phyloP scores from a whole-genome alignment of 2,329 filamentous ascomycete genomes.

The Pseudomassariella vexata region DNA sequence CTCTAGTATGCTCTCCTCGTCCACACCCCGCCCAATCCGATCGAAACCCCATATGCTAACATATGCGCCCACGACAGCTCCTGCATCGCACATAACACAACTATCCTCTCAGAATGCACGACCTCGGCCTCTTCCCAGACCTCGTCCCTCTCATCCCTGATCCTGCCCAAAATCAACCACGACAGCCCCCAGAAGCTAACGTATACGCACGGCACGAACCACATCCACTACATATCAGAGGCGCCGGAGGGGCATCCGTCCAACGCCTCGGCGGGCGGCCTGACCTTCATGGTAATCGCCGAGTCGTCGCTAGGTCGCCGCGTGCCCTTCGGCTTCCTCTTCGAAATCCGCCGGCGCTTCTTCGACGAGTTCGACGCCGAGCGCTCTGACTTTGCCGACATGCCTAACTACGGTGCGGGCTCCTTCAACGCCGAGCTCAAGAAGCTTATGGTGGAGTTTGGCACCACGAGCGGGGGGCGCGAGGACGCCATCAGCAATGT shows the following conservation, averaged over 20 bases:
- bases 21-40: slow-evolving; percentile 6
- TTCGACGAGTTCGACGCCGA: slow-evolving; percentile 61
- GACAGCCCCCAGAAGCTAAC: slow-evolving; percentile 77
- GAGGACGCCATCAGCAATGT: slow-evolving; percentile 80
- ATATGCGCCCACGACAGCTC: slow-evolving; percentile 48
- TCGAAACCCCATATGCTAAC: slow-evolving; percentile 10
- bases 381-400: slow-evolving; percentile 64
- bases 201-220: slow-evolving; percentile 84
- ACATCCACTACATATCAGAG: slow-evolving; percentile 94
- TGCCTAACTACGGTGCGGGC: slow-evolving; percentile 86
- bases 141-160: slow-evolving; percentile 82
- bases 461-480: slow-evolving; percentile 67
- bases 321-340: slow-evolving; percentile 86
- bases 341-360: slow-evolving; percentile 87
- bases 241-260: slow-evolving; percentile 61
- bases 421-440: slow-evolving; percentile 79
- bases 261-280: slow-evolving; percentile 63
- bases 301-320: slow-evolving; percentile 76
- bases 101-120: slow-evolving; percentile 90
- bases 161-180: slow-evolving; percentile 93
- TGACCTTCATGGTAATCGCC: slow-evolving; percentile 89
- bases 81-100: slow-evolving; percentile 90
- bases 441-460: slow-evolving; percentile 75
- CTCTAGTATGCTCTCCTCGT: slow-evolving; percentile 57
- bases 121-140: slow-evolving; percentile 77